A percentile compares a stretch with the other conserved stretches of the same genome.
Conservation (phyloP, 2,329 filamentous ascomycete species). For the Aureobasidium lini region DNA sequence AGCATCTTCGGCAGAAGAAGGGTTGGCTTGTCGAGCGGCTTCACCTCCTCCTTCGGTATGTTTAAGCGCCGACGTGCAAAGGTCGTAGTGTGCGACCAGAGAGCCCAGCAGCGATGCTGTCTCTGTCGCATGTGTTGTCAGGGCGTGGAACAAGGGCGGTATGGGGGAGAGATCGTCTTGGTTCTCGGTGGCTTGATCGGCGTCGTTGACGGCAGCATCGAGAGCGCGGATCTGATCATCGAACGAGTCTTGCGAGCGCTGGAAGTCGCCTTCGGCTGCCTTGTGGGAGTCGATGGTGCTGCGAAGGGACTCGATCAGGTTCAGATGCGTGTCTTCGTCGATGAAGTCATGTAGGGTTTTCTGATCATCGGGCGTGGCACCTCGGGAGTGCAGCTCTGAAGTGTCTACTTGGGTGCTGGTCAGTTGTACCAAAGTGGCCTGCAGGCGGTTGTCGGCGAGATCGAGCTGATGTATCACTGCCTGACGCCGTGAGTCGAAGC, state of each 20-base stretch:
- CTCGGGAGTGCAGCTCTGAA: constrained; percentile 22
- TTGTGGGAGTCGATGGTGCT: constrained; percentile 64
- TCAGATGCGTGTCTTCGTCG: constrained; percentile 61
- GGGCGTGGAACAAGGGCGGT: constrained; percentile 40
- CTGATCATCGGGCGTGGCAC: constrained; percentile 28
- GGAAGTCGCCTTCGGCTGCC: constrained; percentile 55
- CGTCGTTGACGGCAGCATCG: constrained; percentile 14
- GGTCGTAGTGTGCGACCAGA: constrained; percentile 81
- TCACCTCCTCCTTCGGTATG: constrained; percentile 64
- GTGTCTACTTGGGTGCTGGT: constrained; percentile 57
- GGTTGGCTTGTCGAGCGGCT: constrained; percentile 33
- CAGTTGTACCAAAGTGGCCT: constrained; percentile 59
- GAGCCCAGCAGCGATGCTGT: constrained; percentile 77
- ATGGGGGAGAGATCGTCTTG: constrained; percentile 30
- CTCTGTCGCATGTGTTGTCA: constrained; percentile 68
- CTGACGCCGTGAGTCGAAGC: constrained; percentile 19
- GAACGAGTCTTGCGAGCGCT: constrained; percentile 54
- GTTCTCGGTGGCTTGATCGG: constrained; percentile 27
- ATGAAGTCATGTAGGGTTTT: constrained; percentile 69
- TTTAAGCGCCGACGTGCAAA: constrained; percentile 84
- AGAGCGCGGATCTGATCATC: constrained; percentile 38
- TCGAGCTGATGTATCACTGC: constrained; percentile 59
- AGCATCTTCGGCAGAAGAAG: constrained; percentile 36
- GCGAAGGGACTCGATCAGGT: constrained; percentile 59
- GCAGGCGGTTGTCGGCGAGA: constrained; percentile 55